phyloP scores from a whole-genome alignment of 2,329 filamentous ascomycete species.

The Neofusicoccum sp. region DNA sequence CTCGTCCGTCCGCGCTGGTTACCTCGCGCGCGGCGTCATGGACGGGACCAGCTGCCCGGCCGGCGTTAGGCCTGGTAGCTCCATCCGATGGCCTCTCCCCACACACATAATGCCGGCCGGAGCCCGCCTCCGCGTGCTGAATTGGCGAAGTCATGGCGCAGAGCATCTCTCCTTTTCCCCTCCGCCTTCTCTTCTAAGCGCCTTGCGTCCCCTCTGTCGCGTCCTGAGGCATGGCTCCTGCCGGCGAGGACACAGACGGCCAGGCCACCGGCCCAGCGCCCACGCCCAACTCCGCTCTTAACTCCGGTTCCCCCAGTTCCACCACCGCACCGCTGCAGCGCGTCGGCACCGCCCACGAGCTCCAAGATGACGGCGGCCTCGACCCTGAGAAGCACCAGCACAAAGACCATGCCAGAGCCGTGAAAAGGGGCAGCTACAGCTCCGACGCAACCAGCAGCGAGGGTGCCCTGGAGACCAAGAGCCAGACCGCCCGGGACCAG shows the following conservation, averaged over 20 bases:
- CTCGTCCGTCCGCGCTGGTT: background rate
- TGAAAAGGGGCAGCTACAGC: constrained; percentile 29
- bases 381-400: constrained; percentile 23
- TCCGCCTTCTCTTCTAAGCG: no score
- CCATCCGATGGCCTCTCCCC: constrained; percentile 3
- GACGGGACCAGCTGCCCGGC: background rate
- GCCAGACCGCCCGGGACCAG: background rate
- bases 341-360: constrained; percentile 39
- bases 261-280: constrained; percentile 39
- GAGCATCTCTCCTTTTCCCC: background rate
- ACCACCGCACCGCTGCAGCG: constrained; percentile 41
- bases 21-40: constrained; percentile 2
- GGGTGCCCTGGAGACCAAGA: constrained; percentile 29
- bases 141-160: background rate
- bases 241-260: constrained; percentile 41
- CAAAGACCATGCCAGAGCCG: constrained; percentile 24
- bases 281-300: constrained; percentile 33
- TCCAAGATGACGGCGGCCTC: constrained; percentile 27
- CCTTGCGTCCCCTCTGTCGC: background rate
- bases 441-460: constrained; percentile 32
- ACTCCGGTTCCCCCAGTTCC: constrained; percentile 42
- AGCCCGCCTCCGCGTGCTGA: background rate
- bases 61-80: constrained; percentile 15
- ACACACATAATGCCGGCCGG: constrained; percentile 6
- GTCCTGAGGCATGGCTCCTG: constrained; percentile 26